phyloP scores from a whole-genome alignment of 176 grass and related monocot species.

The Cenchrus americanus region DNA sequence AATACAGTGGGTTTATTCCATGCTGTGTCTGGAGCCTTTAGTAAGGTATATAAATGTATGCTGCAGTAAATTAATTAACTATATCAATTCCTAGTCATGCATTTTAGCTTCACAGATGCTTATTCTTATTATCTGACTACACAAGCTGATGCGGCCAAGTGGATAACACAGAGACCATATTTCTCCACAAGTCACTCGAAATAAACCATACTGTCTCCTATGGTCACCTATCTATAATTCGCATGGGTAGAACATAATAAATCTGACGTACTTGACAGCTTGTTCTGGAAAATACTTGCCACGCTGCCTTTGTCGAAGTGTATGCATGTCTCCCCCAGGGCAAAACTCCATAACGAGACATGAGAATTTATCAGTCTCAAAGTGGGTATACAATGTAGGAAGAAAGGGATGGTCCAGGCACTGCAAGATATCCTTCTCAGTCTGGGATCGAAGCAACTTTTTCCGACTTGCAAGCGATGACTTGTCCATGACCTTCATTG shows the following conservation, averaged over 20 bases:
- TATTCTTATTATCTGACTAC: background rate
- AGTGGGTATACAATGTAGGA: conserved; percentile 76
- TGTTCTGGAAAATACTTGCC: conserved; percentile 85
- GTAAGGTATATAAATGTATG: conserved; percentile 1
- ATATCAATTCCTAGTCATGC: background rate
- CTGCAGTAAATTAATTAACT: conserved; percentile 6
- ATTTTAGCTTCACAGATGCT: background rate
- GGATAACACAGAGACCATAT: background rate
- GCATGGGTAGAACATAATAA: conserved; percentile 3
- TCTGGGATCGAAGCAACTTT: conserved; percentile 79
- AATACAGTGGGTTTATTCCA: background rate
- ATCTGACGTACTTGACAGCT: conserved; percentile 79
- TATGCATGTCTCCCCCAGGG: conserved; percentile 78
- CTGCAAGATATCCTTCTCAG: conserved; percentile 83
- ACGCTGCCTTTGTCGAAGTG: conserved; percentile 69
- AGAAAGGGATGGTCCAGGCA: conserved; percentile 81
- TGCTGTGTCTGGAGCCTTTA: background rate
- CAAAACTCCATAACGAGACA: conserved; percentile 92
- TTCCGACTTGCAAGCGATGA: conserved; percentile 66
- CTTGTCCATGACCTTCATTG: conserved; percentile 93
- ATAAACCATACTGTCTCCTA: background rate
- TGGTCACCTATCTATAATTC: background rate
- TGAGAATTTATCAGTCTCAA: conserved; percentile 88
- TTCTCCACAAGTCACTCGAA: background rate
- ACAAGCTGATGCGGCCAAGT: background rate